phyloP scores from a whole-genome alignment of 169 alveolate species.

The Cryptosporidium parvum region DNA sequence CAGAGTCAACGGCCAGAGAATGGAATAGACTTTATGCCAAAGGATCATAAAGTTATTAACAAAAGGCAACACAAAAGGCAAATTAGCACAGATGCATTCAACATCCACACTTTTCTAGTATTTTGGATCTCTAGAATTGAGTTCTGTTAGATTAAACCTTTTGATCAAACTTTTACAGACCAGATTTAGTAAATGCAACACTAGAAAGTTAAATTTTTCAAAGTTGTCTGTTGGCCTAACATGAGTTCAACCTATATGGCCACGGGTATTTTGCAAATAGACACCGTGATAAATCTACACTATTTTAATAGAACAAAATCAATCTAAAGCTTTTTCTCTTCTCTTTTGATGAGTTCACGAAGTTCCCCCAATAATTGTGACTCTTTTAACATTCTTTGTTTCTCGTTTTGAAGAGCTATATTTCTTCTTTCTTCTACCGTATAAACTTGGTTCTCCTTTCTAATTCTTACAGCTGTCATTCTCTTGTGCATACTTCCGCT shows the following conservation, averaged over 20 bases:
- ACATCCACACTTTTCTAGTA: neutral
- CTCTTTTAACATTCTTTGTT: conserved; percentile 84
- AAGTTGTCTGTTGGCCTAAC: neutral
- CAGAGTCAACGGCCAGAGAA: conserved; percentile 91
- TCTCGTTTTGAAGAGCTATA: conserved; percentile 84
- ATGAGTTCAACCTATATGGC: neutral
- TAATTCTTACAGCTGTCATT: conserved; percentile 91
- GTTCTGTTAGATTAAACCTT: neutral
- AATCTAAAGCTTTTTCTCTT: conserved; percentile 53
- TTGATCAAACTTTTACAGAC: neutral
- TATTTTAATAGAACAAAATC: neutral
- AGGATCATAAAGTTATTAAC: neutral
- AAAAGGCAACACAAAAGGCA: neutral
- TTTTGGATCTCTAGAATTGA: neutral
- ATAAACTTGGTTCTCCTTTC: conserved; percentile 88
- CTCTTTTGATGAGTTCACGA: conserved; percentile 81
- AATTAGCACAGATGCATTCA: neutral
- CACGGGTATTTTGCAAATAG: neutral
- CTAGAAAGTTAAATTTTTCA: neutral
- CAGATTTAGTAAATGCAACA: neutral
- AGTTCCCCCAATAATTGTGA: conserved; percentile 84
- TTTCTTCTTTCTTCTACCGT: conserved; percentile 88
- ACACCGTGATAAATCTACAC: neutral
- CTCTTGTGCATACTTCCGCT: conserved; percentile 90
- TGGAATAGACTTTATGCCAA: conserved; percentile 91